These are phyloP conservation scores for Spathaspora hagerdaliae DNA, from an alignment of 805 yeast genomes.

Conservation along the genomic window DNA sequence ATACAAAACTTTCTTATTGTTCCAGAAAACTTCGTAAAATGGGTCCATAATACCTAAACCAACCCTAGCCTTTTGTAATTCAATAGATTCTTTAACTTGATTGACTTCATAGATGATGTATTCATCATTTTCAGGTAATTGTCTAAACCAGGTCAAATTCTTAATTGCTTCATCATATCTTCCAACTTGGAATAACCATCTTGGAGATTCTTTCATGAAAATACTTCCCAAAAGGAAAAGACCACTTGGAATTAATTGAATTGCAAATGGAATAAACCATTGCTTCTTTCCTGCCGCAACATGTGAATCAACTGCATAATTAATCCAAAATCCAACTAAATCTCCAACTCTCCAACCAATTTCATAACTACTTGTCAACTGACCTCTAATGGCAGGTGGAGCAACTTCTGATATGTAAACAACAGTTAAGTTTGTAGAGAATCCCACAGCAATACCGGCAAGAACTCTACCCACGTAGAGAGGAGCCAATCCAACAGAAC, in stretches of 20 bases:
- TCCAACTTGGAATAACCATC: constrained; percentile 33
- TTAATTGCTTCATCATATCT: constrained; percentile 27
- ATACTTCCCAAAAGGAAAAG: constrained; percentile 29
- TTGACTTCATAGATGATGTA: constrained; percentile 32
- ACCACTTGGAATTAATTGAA: constrained; percentile 35
- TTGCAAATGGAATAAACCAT: constrained; percentile 38
- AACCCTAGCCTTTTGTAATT: constrained; percentile 22
- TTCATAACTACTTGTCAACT: constrained; percentile 28
- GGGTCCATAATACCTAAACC: constrained; percentile 35
- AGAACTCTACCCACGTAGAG: constrained; percentile 34
- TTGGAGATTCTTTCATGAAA: constrained; percentile 31
- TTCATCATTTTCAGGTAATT: constrained; percentile 30
- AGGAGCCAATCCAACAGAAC: constrained; percentile 27
- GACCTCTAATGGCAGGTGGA: constrained; percentile 35
- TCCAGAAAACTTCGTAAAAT: constrained; percentile 24
- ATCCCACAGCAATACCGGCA: constrained; percentile 34
- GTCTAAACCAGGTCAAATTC: constrained; percentile 32
- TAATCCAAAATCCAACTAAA: constrained; percentile 36
- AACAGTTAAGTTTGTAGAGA: constrained; percentile 33
- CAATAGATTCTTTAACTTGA: constrained; percentile 32
- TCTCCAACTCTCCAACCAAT: constrained; percentile 39
- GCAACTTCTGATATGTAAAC: constrained; percentile 32
- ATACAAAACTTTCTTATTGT: constrained; percentile 20
- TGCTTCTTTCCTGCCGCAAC: constrained; percentile 21
- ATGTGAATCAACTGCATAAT: constrained; percentile 28